A percentile compares a stretch with the other conserved stretches of the same genome.
These are phyloP conservation scores for Curvularia sp. DNA, from an alignment of 2,329 filamentous ascomycete genomes.

Conservation along the genomic window DNA sequence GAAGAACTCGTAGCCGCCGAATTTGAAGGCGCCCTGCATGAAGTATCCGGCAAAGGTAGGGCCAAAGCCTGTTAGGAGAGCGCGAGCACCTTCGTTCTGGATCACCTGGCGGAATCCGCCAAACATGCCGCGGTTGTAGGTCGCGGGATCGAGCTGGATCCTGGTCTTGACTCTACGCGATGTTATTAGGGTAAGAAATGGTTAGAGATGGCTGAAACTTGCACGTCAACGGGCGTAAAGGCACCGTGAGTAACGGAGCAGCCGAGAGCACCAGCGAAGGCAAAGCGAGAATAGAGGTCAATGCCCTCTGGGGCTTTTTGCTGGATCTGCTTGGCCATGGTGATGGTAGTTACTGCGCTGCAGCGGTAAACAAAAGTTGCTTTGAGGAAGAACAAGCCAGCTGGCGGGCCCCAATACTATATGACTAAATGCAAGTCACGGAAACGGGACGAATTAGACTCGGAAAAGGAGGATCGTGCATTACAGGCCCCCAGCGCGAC, in stretches of 20 bases:
- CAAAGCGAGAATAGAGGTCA: slow-evolving; percentile 90
- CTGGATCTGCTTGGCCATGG: background rate
- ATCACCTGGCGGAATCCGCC: slow-evolving; percentile 88
- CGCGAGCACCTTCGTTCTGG: slow-evolving; percentile 76
- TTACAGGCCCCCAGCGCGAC: background rate
- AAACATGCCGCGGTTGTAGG: slow-evolving; percentile 87
- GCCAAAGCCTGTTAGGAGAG: slow-evolving; percentile 83
- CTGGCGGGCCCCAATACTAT: background rate
- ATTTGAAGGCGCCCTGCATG: slow-evolving; percentile 92
- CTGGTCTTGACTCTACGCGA: slow-evolving; percentile 82
- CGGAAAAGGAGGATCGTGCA: background rate
- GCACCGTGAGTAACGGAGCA: slow-evolving; percentile 97
- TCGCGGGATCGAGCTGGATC: slow-evolving; percentile 88
- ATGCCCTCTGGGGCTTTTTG: slow-evolving; percentile 53
- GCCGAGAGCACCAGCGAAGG: slow-evolving; percentile 95
- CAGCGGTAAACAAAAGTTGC: background rate
- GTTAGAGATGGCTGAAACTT: slow-evolving; percentile 58
- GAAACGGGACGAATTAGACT: background rate
- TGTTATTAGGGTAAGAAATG: slow-evolving; percentile 9
- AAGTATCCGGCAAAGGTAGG: slow-evolving; percentile 90
- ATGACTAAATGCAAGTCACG: background rate
- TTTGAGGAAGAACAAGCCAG: background rate
- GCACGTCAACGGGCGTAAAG: slow-evolving; percentile 99
- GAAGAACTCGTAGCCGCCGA: slow-evolving; percentile 95
- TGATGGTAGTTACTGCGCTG: background rate